phyloP scores from a whole-genome alignment of 164 flowering plant species.

The Magnolia changhungtana region DNA sequence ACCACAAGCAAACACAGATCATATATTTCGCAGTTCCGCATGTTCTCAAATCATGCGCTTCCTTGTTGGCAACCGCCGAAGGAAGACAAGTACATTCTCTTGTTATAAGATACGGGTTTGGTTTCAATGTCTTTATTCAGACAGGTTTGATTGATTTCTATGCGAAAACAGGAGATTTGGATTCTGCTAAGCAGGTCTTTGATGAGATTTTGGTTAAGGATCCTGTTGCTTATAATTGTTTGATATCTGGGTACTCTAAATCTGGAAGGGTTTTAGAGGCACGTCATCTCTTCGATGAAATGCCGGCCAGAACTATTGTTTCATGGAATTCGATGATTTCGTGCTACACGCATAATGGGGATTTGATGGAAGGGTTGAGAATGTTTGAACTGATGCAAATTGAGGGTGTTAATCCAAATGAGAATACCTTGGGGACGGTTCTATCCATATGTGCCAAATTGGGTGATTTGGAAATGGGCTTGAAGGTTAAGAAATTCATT shows the following conservation, averaged over 20 bases:
- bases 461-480: slow-evolving; percentile 44
- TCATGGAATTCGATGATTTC: slow-evolving; percentile 57
- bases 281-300: slow-evolving; percentile 36
- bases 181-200: slow-evolving; percentile 33
- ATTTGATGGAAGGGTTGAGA: slow-evolving; percentile 29
- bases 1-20: slow-evolving; percentile 10
- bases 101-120: slow-evolving; percentile 28
- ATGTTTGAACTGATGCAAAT: slow-evolving; percentile 37
- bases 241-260: slow-evolving; percentile 45
- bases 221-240: slow-evolving; percentile 38
- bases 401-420: slow-evolving; percentile 33
- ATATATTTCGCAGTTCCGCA: slow-evolving; percentile 30
- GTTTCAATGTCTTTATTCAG: slow-evolving; percentile 30
- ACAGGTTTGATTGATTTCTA: slow-evolving; percentile 42
- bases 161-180: slow-evolving; percentile 33
- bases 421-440: slow-evolving; percentile 37
- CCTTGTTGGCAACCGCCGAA: slow-evolving; percentile 17
- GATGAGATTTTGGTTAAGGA: slow-evolving; percentile 41
- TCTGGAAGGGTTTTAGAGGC: slow-evolving; percentile 34
- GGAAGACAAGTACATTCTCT: slow-evolving; percentile 44
- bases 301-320: slow-evolving; percentile 33
- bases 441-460: slow-evolving; percentile 43
- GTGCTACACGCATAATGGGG: slow-evolving; percentile 41
- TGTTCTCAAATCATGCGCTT: slow-evolving; percentile 35
- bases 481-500: slow-evolving; percentile 32